Conservation (phyloP, 164 flowering plant genomes). For the Umbellularia californica region DNA sequence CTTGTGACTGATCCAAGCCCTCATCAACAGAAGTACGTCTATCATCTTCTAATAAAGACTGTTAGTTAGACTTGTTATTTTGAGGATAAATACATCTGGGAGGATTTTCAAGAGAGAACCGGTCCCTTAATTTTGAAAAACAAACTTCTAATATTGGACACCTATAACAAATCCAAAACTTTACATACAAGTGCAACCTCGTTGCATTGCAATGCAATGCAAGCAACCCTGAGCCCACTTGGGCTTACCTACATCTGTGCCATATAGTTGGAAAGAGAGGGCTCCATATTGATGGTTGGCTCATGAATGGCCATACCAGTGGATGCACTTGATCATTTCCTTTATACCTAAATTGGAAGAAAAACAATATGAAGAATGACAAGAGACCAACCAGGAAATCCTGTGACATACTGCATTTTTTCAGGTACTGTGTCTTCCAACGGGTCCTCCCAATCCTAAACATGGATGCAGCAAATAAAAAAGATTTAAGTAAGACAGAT, state of each 20-base stretch:
- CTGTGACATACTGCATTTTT: conserved; percentile 38
- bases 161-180: no score
- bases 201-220: not conserved
- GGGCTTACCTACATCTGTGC: not conserved
- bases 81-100: not conserved
- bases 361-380: not conserved
- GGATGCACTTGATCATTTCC: not conserved
- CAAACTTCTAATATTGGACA: no score
- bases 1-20: conserved; percentile 51
- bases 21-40: conserved; percentile 37
- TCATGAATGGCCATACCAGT: no score
- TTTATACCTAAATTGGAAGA: not conserved
- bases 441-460: conserved; percentile 48
- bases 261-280: not conserved
- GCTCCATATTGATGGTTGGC: not conserved
- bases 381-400: conserved; percentile 46
- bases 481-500: not conserved
- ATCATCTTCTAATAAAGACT: conserved; percentile 9
- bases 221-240: not conserved
- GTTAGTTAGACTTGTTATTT: not conserved
- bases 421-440: conserved; percentile 43
- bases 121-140: no score
- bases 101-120: no score
- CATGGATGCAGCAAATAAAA: not conserved
- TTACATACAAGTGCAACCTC: not conserved